Evolutionary conservation across 73 alveolate species (phyloP), one percentile per base, ranked within the genome.

Genomic region (Paramecium octaurelia): DNA sequence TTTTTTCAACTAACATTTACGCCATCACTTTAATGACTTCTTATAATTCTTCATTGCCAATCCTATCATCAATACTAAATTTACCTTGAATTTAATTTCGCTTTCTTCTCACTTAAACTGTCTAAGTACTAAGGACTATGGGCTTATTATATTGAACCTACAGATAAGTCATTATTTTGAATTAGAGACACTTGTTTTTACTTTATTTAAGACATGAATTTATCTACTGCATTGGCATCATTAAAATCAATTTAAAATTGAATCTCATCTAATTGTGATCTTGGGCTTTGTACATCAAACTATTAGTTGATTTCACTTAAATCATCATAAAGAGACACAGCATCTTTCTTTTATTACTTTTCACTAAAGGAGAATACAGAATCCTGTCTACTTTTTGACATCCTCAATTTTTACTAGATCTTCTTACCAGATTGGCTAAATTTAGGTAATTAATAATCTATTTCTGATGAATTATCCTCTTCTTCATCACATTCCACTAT

Each of bases 401-500:
- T 34, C 16, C 59, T 73, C 46, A 73, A 73, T 36, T 73, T 0
- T 64, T 64, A 27, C 46, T 64, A 24, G 5, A 64, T 31, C 16
- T 64, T 64, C 20, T 27, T 14, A 31, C 84, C 84, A 73, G 87
- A 73, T 36, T 36, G 16, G 12, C 60, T 36, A 11, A 73, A 73
- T 16, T 73, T 73, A 34, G 87, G 87, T 18, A 73, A 73, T 73
- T 73, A 36, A 73, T 73, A 36, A 20, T 40, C 87, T n/a, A 73
- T 21, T 36, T 73, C 57, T 35, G 87, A 73, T 35, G 54, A 73
- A 40, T 43, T 42, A 44, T 42, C 46, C 8, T 80, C 91, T 21
- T 80, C 91, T 20, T 80, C 75, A 21, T 80, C 91, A 80, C 91
- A 80, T 42, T 80, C 91, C 7, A 80, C 73, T n/a, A 80, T 80